Base-by-base conservation (phyloP, 345 rosid genomes). In the Aegle marmelos region DNA sequence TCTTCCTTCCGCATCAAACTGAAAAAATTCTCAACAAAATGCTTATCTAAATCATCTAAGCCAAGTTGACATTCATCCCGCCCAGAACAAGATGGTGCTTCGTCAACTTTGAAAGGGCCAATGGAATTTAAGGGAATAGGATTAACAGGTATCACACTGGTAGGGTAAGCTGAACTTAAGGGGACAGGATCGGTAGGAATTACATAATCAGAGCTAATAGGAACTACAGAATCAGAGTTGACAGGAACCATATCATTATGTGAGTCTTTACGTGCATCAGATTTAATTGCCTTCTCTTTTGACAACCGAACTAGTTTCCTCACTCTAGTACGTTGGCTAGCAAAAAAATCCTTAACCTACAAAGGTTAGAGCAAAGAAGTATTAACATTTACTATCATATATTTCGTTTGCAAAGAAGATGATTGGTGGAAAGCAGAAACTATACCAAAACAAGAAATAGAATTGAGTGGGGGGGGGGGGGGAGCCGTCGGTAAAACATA, bases 331-430 rank as follows among this genome's bases (percentile, higher is more conserved):
- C 91, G 93, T 67, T 97, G 98, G 83, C 95, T 87, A 76, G 79
- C 79, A 88, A 97, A 93, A 89, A 90, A 97, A 19, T 97, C 98
- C 11, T 94, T 94, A 81, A 93, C 95, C 99, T 97, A 75, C 65
- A 87, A 62, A 74, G 24, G 17, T 81, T 58, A 76, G 3, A 73
- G 9, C 66, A 76, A 13, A 70, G 65, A 68, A 53, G 31, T 25
- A 13, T 60, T 27, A 83, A 36, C 61, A 70, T 64, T 39, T 54
- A 34, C 24, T 21, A 27, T n/a, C 50, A 56, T 64, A 53, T 6
- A 72, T 66, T 66, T 17, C 62, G 64, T 59, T 33, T 70, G 37
- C 67, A 50, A 54, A 41, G 65, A 65, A 33, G 34, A 65, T 1
- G 19, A 36, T 71, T 22, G 22, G 27, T 63, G 30, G 62, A n/a